Base-by-base conservation (phyloP, 371 early-diverging fungal genomes). In the Blastocladiella emersonii region DNA sequence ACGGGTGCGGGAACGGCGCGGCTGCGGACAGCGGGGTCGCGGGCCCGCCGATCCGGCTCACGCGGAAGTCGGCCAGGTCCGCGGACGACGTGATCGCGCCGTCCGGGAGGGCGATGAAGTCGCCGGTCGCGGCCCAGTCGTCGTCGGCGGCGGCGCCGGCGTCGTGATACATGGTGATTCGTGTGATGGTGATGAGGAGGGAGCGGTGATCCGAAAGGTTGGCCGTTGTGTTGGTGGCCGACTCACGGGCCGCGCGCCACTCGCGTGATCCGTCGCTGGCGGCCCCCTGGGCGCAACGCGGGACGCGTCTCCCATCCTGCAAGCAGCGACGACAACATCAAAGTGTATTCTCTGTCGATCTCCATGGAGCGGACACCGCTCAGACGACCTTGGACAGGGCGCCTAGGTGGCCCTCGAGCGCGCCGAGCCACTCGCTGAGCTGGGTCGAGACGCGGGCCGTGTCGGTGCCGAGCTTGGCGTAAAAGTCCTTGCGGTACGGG, bases 401-500 rank as follows among this genome's bases (percentile, higher is more conserved):
- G 36, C 65, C 68, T 41, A 93, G 80, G 53, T 83, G 67, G 27
- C 69, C 67, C 65, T 87, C 85, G 45, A 95, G 78, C 21, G 88
- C 89, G 1, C 56, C 66, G 34, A 91, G 73, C 89, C 91, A 95
- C 37, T 67, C 67, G 34, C 76, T 71, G 73, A 92, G 79, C 30
- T 79, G 71, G 32, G 68, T 69, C 43, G 77, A 39, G 30, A 86
- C 80, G 55, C 71, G 74, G 34, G 71, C 76, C 56, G 76, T 73
- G 67, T 80, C 80, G 15, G 44, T 30, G 27, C 88, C 88, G 39
- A 96, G 76, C 72, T 86, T 89, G 25, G 72, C 74, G 70, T 93
- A 96, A 72, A 96, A 95, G 67, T 87, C 88, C 59, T 76, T 78
- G 67, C 94, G 86, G 71, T 83, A 83, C 44, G 97, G 95, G 73